phyloP scores from a whole-genome alignment of 2,329 filamentous ascomycete genomes.

The Alternaria ethzedia region DNA sequence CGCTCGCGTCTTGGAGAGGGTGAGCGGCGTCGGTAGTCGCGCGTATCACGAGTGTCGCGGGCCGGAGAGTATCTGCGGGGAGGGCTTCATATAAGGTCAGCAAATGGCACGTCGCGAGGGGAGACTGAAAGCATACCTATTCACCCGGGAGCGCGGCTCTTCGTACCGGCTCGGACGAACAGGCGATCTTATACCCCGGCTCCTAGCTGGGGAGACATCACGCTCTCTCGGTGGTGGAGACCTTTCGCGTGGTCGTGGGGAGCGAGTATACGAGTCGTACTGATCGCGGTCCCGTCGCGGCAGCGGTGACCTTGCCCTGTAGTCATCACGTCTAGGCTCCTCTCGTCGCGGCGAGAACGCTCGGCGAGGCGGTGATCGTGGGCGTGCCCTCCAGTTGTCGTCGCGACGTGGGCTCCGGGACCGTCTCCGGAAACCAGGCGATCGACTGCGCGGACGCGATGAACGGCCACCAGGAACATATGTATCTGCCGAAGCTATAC shows the following conservation, averaged over 20 bases:
- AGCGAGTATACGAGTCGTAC: constrained; percentile 49
- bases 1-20: constrained; percentile 60
- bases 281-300: constrained; percentile 50
- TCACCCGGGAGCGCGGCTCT: constrained; percentile 51
- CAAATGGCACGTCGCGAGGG: not conserved
- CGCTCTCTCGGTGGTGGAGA: constrained; percentile 53
- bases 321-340: constrained; percentile 35
- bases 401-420: constrained; percentile 51
- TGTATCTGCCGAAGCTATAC: constrained; percentile 48
- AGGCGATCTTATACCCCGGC: constrained; percentile 54
- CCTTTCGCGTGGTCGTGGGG: constrained; percentile 51
- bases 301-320: constrained; percentile 50
- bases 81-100: constrained; percentile 30
- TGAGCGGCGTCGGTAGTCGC: constrained; percentile 60
- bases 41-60: constrained; percentile 51
- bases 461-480: constrained; percentile 48
- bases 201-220: constrained; percentile 56
- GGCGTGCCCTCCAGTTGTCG: constrained; percentile 53
- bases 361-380: constrained; percentile 58
- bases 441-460: constrained; percentile 48
- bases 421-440: constrained; percentile 47
- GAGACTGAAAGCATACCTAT: constrained; percentile 32
- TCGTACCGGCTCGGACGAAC: constrained; percentile 52
- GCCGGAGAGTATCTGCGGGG: constrained; percentile 52
- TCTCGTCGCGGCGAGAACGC: constrained; percentile 48